These are phyloP conservation scores for Aspergillus cavernicola DNA, from an alignment of 495 filamentous ascomycete genomes.

Conservation along the genomic window DNA sequence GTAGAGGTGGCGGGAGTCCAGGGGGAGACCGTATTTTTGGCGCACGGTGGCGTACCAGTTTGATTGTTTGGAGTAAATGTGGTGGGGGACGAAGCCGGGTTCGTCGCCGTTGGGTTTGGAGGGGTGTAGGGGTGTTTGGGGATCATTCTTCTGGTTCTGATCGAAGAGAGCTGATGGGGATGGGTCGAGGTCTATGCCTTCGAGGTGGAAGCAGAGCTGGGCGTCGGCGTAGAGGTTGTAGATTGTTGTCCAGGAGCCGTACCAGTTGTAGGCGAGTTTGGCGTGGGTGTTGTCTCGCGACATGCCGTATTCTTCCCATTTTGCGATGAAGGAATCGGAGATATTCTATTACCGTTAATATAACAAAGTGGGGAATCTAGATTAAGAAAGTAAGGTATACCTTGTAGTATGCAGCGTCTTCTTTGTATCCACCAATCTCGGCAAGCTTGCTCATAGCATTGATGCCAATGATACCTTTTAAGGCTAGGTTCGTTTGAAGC, in stretches of 20 bases:
- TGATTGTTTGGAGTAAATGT: slow-evolving; percentile 78
- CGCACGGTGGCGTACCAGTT: slow-evolving; percentile 84
- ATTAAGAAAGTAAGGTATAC: no score
- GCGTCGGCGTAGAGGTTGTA: slow-evolving; percentile 88
- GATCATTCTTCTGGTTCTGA: slow-evolving; percentile 7
- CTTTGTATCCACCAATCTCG: slow-evolving; percentile 59
- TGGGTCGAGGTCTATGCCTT: slow-evolving; percentile 29
- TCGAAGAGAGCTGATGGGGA: neutral
- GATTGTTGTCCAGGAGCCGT: slow-evolving; percentile 90
- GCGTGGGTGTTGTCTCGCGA: slow-evolving; percentile 79
- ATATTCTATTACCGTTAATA: slow-evolving; percentile 46
- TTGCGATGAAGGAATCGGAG: slow-evolving; percentile 71
- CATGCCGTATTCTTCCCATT: slow-evolving; percentile 79
- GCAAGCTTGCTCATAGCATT: slow-evolving; percentile 88
- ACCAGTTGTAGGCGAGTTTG: slow-evolving; percentile 92
- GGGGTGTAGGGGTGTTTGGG: slow-evolving; percentile 43
- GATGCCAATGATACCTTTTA: slow-evolving; percentile 94
- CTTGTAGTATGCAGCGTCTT: slow-evolving; percentile 65
- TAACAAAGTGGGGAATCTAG: no score
- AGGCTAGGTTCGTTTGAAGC: slow-evolving; percentile 86
- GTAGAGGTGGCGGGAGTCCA: slow-evolving; percentile 84
- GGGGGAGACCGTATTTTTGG: slow-evolving; percentile 75
- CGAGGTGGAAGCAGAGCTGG: slow-evolving; percentile 76
- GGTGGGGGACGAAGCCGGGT: slow-evolving; percentile 59
- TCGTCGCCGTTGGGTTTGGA: slow-evolving; percentile 14